Evolutionary conservation across 139 green algal species (phyloP).

Genomic region (Coccomyxa sp.): DNA sequence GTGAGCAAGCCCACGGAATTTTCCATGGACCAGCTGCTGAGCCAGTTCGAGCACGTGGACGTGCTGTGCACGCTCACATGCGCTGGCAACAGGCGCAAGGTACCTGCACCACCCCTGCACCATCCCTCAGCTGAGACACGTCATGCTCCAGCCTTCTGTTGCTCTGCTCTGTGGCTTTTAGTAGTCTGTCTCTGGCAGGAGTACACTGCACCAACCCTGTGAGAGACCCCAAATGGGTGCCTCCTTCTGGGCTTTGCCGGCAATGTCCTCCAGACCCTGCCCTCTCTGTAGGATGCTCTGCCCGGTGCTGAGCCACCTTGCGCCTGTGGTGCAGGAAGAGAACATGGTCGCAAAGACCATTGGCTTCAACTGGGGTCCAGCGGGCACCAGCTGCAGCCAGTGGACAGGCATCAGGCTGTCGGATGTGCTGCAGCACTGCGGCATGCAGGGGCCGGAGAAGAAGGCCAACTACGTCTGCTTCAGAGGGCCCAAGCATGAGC

Average conservation of each 20-base stretch:
- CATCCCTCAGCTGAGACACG: no score
- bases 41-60: constrained; percentile 68
- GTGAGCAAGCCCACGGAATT: constrained; percentile 68
- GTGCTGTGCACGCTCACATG: constrained; percentile 58
- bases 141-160: no score
- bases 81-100: constrained; percentile 89
- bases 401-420: constrained; percentile 91
- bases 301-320: no score
- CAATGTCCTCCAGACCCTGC: no score
- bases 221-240: no score
- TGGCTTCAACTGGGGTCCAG: constrained; percentile 86
- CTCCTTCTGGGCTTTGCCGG: no score
- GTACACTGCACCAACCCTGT: no score
- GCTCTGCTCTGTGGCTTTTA: no score
- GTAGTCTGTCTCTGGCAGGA: no score
- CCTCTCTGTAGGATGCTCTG: no score
- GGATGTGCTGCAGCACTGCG: constrained; percentile 71
- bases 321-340: constrained; percentile 70
- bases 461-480: constrained; percentile 66
- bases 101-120: no score
- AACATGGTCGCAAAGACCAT: constrained; percentile 99
- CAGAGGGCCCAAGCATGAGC: constrained; percentile 71
- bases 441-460: constrained; percentile 34
- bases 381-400: constrained; percentile 24
- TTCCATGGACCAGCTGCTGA: constrained; percentile 87